These are phyloP conservation scores for Xylaria multiplex DNA, from an alignment of 2,329 filamentous ascomycete genomes.

Conservation along the genomic window DNA sequence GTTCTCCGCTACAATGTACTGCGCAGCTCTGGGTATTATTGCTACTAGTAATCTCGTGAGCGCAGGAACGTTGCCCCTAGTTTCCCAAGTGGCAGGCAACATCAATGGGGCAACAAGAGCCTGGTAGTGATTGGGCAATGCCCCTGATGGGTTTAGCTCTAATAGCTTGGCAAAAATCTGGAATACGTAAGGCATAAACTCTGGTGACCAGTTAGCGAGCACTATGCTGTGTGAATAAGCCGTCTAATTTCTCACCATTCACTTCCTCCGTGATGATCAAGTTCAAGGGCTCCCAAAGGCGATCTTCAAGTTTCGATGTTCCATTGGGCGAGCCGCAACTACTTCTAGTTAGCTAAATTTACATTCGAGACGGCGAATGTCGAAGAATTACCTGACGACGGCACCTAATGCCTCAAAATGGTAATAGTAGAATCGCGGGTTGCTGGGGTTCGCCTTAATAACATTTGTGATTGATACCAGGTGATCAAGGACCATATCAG, in stretches of 20 bases:
- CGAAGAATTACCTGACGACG: conserved; percentile 69
- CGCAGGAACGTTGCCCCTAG: conserved; percentile 90
- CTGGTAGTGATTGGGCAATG: conserved; percentile 83
- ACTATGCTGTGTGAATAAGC: neutral
- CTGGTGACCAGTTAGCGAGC: conserved; percentile 57
- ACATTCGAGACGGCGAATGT: neutral
- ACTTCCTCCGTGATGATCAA: conserved; percentile 83
- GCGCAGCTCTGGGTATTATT: conserved; percentile 80
- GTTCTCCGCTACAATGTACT: conserved; percentile 78
- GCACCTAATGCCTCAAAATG: conserved; percentile 96
- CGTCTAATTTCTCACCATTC: conserved; percentile 64
- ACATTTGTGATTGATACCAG: conserved; percentile 89
- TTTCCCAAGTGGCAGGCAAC: conserved; percentile 87
- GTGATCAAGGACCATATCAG: conserved; percentile 82
- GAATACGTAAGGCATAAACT: conserved; percentile 97
- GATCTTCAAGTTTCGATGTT: conserved; percentile 78
- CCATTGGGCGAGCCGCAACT: conserved; percentile 73
- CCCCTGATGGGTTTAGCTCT: conserved; percentile 82
- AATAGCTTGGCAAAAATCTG: conserved; percentile 92
- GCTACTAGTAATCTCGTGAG: conserved; percentile 85
- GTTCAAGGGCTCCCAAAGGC: conserved; percentile 85
- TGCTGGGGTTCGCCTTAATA: conserved; percentile 94
- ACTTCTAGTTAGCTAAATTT: conserved; percentile 8
- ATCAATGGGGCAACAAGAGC: conserved; percentile 81
- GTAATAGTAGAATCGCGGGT: conserved; percentile 98